These are phyloP conservation scores for Pisolithus albus DNA, from an alignment of 768 basidiomycete species.

Conservation along the genomic window DNA sequence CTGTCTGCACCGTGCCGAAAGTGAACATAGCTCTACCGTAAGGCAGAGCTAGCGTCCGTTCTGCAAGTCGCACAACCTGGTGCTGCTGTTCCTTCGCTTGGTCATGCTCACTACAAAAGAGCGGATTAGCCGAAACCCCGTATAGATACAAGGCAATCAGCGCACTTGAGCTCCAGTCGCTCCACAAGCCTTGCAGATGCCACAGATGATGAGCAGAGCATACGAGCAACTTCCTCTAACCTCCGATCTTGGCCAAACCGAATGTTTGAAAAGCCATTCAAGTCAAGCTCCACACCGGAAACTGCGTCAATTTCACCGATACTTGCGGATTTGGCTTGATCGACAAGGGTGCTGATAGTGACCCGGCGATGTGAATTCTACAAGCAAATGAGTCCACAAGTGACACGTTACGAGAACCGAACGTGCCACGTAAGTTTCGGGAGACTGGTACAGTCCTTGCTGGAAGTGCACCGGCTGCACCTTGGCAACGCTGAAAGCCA, in stretches of 20 bases:
- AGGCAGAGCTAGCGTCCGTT: conserved; percentile 84
- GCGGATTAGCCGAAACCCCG: neutral
- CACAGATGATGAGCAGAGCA: conserved; percentile 76
- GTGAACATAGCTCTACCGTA: conserved; percentile 91
- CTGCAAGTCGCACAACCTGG: conserved; percentile 72
- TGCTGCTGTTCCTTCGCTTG: conserved; percentile 80
- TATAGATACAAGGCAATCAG: conserved; percentile 6
- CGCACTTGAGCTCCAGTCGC: conserved; percentile 64
- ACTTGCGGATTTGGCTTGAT: conserved; percentile 44
- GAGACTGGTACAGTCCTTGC: conserved; percentile 23
- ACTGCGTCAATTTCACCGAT: conserved; percentile 50
- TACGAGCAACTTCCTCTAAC: conserved; percentile 84
- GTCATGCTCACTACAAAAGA: conserved; percentile 67
- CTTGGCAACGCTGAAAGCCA: conserved; percentile 26
- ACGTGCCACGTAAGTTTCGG: conserved; percentile 28
- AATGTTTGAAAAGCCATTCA: conserved; percentile 71
- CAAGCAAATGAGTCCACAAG: conserved; percentile 7
- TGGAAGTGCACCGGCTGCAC: conserved; percentile 26
- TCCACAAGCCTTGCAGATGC: conserved; percentile 62
- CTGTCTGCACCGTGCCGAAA: conserved; percentile 71
- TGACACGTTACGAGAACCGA: neutral
- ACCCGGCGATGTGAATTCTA: conserved; percentile 48
- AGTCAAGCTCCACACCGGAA: conserved; percentile 66
- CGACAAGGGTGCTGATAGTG: conserved; percentile 46
- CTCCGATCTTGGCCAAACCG: conserved; percentile 88